Base-by-base conservation (phyloP, 1,284 basidiomycete genomes). In the Austroboletus niveus region DNA sequence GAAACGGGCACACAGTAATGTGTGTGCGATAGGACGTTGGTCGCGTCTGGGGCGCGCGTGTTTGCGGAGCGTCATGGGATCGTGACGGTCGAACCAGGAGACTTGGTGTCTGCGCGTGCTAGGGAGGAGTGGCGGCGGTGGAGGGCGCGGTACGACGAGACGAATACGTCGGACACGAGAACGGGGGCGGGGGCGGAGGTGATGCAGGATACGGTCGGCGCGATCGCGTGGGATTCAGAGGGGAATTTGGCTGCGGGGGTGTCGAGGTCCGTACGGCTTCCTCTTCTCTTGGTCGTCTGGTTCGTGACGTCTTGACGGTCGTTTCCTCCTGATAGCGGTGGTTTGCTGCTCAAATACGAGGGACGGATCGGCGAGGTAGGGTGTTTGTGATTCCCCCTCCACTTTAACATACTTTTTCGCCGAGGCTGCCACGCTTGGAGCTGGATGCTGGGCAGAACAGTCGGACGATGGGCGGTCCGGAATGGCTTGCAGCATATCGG, bases 121-220 rank as follows among this genome's bases (percentile, higher is more conserved):
- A 59, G 50, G 17, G 58, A 65, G n/a, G 76, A 81, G 40, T 91
- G 86, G 87, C 56, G 63, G 40, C 72, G 68, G 48, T 91, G 88
- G 89, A 82, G 70, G 60, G 57, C 55, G 15, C 68, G 72, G 6
- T 70, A 82, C 24, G 54, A 56, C 34, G 48, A 58, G 20, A 31
- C 31, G 2, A 17, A 44, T 4, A 17, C 49, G 9, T 10, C 29
- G 17, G 43, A 43, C 0, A 12, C 36, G 36, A 20, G 45, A 42
- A 12, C 14, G 8, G 51, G 22, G 35, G 36, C 15, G 39, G 42
- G 11, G 60, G 40, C 15, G 29, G 29, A 9, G 29, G 29, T 29
- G 45, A 69, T 80, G 46, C 85, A 89, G 61, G 88, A 91, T 63
- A 91, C 88, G 1, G 89, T 91, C 5, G 88, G 88, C 20, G 86